These are phyloP conservation scores for Sisymbrium altissimum DNA, from an alignment of 345 rosid genomes.

Conservation along the genomic window DNA sequence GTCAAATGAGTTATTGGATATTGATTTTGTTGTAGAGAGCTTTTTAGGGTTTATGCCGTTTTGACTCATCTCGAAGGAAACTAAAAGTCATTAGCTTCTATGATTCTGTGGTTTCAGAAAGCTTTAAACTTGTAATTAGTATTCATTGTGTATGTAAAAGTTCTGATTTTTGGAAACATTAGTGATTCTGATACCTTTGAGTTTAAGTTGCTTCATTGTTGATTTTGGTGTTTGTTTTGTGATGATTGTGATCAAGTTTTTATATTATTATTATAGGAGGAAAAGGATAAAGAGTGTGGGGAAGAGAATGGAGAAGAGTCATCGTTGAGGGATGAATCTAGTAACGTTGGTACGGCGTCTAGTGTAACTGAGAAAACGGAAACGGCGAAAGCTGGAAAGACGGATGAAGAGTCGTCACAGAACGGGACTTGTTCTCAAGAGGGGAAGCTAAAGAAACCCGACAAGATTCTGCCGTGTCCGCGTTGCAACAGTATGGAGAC, in stretches of 20 bases:
- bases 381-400: conserved; percentile 22
- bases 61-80: neutral
- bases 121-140: neutral
- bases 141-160: too few species aligned
- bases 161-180: neutral
- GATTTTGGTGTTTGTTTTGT: neutral
- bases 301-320: conserved; percentile 37
- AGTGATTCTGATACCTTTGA: neutral
- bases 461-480: conserved; percentile 84
- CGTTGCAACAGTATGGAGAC: conserved; percentile 96
- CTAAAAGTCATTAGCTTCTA: neutral
- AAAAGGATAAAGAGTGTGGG: conserved; percentile 30
- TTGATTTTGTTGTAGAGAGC: neutral
- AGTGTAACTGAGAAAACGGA: conserved; percentile 25
- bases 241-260: neutral
- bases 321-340: conserved; percentile 22
- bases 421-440: conserved; percentile 50
- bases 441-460: conserved; percentile 67
- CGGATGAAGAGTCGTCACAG: conserved; percentile 45
- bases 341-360: conserved; percentile 22
- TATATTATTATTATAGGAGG: conserved; percentile 37
- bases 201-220: neutral
- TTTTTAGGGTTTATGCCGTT: conserved; percentile 20
- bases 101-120: neutral
- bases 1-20: neutral